Evolutionary conservation across 1,139 yeast genomes (phyloP).

Genomic region (Pichia sp.): DNA sequence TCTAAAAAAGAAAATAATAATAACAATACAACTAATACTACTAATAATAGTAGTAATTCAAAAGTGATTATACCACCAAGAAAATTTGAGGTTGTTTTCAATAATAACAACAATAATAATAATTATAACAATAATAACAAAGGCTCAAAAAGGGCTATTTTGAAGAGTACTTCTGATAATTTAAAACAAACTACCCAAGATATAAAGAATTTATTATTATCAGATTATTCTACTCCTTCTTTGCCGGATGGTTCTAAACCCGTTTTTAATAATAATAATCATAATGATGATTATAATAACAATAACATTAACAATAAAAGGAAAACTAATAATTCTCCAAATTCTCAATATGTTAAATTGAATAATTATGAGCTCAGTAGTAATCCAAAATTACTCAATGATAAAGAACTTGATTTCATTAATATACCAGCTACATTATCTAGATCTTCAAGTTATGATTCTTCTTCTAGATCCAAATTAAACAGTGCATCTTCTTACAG

Average conservation of each 20-base stretch:
- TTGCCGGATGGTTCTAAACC: slow-evolving; percentile 1
- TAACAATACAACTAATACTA: background rate
- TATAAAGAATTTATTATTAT: slow-evolving; percentile 21
- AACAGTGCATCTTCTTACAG: slow-evolving; percentile 9
- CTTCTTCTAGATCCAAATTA: slow-evolving; percentile 25
- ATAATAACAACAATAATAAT: slow-evolving; percentile 9
- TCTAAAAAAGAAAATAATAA: background rate
- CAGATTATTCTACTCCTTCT: background rate
- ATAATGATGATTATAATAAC: background rate
- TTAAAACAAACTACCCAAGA: slow-evolving; percentile 21
- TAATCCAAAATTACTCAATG: slow-evolving; percentile 33
- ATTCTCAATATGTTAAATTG: background rate
- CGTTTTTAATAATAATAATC: slow-evolving; percentile 1
- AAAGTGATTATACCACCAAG: slow-evolving; percentile 23
- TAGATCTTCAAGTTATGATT: slow-evolving; percentile 18
- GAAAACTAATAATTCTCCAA: background rate
- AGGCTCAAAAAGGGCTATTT: slow-evolving; percentile 18
- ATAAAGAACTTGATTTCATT: slow-evolving; percentile 40
- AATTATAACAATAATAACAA: background rate
- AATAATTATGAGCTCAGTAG: background rate
- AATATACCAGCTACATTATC: slow-evolving; percentile 12
- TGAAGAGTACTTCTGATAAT: slow-evolving; percentile 20
- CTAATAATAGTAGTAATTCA: background rate
- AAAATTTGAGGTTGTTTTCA: slow-evolving; percentile 15
- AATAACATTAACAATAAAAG: background rate